A percentile compares a stretch with the other conserved stretches of the same genome.
Conservation (phyloP, 2,329 filamentous ascomycete genomes). For the Aspergillus sp. region DNA sequence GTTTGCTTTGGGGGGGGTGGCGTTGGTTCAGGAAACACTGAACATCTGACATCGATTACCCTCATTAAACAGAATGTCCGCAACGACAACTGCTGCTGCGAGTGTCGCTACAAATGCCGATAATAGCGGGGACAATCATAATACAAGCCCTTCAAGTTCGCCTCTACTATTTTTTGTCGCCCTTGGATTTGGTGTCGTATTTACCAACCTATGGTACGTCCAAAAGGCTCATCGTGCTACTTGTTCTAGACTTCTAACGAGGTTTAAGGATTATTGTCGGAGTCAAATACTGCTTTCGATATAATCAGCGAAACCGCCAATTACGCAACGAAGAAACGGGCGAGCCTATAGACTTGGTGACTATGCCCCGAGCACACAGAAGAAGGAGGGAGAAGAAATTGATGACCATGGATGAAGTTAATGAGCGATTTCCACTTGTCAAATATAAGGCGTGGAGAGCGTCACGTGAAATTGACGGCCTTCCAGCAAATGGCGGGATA, state of each 20-base stretch:
- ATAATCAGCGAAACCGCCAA: slow-evolving; percentile 87
- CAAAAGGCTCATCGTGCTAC: slow-evolving; percentile 1
- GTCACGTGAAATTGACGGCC: slow-evolving; percentile 70
- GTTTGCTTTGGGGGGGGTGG: too few species aligned
- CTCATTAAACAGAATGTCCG: slow-evolving; percentile 17
- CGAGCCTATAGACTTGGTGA: slow-evolving; percentile 79
- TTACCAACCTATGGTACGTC: slow-evolving; percentile 93
- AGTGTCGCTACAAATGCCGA: slow-evolving; percentile 20
- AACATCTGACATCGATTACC: background rate
- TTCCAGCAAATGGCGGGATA: slow-evolving; percentile 79
- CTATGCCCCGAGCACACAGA: slow-evolving; percentile 78
- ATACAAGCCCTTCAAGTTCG: slow-evolving; percentile 56
- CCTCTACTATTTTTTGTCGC: slow-evolving; percentile 89
- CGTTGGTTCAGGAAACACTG: background rate
- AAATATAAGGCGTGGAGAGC: slow-evolving; percentile 97
- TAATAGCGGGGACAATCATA: slow-evolving; percentile 24
- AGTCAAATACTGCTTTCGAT: slow-evolving; percentile 98
- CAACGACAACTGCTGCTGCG: slow-evolving; percentile 21
- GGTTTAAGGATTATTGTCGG: slow-evolving; percentile 91
- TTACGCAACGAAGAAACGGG: slow-evolving; percentile 70
- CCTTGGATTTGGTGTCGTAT: slow-evolving; percentile 93
- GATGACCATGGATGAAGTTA: slow-evolving; percentile 99
- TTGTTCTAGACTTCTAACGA: slow-evolving; percentile 5
- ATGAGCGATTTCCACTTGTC: slow-evolving; percentile 87
- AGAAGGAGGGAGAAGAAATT: slow-evolving; percentile 92